Conservation (phyloP, 345 rosid species). For the Pugionium cornutum region DNA sequence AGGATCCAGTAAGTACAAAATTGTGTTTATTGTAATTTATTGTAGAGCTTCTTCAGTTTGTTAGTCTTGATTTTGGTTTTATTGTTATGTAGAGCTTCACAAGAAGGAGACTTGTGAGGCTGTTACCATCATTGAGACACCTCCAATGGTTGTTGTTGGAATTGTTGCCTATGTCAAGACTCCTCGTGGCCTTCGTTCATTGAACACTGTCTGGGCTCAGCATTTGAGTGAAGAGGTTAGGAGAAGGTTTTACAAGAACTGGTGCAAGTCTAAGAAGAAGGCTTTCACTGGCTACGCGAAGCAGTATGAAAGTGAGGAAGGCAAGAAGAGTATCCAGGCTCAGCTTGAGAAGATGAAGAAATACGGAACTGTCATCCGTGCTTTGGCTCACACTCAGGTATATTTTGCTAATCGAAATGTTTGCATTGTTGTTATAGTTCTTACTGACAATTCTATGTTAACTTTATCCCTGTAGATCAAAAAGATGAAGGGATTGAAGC, state of each 20-base stretch:
- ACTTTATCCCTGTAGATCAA: slow-evolving; percentile 50
- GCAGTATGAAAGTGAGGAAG: slow-evolving; percentile 61
- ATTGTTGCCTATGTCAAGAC: slow-evolving; percentile 82
- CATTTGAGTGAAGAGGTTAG: slow-evolving; percentile 80
- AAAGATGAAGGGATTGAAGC: slow-evolving; percentile 88
- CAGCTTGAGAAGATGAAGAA: slow-evolving; percentile 88
- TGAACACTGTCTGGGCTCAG: slow-evolving; percentile 90
- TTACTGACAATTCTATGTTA: neutral
- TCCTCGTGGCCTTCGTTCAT: slow-evolving; percentile 66
- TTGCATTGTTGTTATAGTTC: neutral
- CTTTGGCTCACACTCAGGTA: slow-evolving; percentile 87
- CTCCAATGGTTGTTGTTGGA: slow-evolving; percentile 45
- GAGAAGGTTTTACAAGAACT: slow-evolving; percentile 83
- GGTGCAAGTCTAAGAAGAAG: slow-evolving; percentile 89
- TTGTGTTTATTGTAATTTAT: neutral
- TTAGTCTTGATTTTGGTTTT: neutral
- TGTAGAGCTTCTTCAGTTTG: neutral
- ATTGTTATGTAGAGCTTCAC: slow-evolving; percentile 63
- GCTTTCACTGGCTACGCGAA: slow-evolving; percentile 72
- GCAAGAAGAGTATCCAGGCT: slow-evolving; percentile 60
- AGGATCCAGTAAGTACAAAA: slow-evolving; percentile 66
- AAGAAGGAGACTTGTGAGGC: slow-evolving; percentile 95
- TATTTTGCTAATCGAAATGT: neutral
- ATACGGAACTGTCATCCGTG: slow-evolving; percentile 67
- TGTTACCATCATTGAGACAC: slow-evolving; percentile 72